A percentile compares a stretch with the other conserved stretches of the same genome.
Evolutionary conservation across 75 land plant species (phyloP).

Genomic region (Pinus tabuliformis): DNA sequence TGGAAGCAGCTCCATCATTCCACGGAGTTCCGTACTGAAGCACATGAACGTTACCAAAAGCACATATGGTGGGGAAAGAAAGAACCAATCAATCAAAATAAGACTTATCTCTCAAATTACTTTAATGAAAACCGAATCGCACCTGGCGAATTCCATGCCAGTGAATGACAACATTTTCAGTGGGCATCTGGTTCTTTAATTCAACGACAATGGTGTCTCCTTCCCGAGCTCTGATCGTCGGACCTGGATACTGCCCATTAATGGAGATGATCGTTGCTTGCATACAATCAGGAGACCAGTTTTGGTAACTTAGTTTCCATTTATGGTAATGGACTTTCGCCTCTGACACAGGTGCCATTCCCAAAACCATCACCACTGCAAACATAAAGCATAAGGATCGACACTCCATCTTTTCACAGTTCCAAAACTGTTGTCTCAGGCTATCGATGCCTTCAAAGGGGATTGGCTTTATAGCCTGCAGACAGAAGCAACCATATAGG

Average conservation of each 20-base stretch:
- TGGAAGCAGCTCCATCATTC: too few relatives aligned
- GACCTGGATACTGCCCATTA: slow-evolving; percentile 67
- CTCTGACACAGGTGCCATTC: background rate
- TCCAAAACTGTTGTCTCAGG: too few relatives aligned
- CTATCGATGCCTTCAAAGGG: too few relatives aligned
- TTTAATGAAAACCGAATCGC: too few relatives aligned
- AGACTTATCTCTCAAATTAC: too few relatives aligned
- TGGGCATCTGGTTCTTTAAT: slow-evolving; percentile 53
- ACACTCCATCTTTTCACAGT: background rate
- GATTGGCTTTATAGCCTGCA: too few relatives aligned
- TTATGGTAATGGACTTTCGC: slow-evolving; percentile 19
- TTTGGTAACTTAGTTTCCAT: slow-evolving; percentile 39
- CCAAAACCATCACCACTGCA: background rate
- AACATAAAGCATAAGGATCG: background rate
- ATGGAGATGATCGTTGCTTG: slow-evolving; percentile 23
- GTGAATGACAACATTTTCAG: slow-evolving; percentile 73
- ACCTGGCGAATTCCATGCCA: slow-evolving; percentile 93
- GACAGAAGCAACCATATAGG: too few relatives aligned
- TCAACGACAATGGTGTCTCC: slow-evolving; percentile 76
- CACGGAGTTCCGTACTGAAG: too few relatives aligned
- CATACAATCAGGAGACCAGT: slow-evolving; percentile 48
- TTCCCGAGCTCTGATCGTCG: slow-evolving; percentile 60
- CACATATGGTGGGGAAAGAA: too few relatives aligned
- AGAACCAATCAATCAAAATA: too few relatives aligned
- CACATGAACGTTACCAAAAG: too few relatives aligned